Evolutionary conservation across 768 basidiomycete species (phyloP).

Genomic region (Clitopilus hobsonii): DNA sequence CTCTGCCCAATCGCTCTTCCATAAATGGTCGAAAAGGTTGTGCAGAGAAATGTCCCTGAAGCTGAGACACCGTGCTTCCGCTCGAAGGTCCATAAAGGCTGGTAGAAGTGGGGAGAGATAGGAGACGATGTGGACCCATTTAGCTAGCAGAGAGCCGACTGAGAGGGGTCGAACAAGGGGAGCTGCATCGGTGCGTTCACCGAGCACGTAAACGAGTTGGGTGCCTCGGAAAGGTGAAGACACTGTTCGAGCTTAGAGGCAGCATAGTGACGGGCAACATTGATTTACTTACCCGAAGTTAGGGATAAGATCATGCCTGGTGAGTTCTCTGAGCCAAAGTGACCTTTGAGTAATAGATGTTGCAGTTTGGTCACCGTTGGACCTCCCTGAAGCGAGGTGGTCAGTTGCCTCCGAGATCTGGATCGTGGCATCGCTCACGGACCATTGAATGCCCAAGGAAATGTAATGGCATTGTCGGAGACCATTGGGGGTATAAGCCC

Average conservation of each 20-base stretch:
- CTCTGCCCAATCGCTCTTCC: slow-evolving; percentile 46
- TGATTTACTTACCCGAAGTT: slow-evolving; percentile 27
- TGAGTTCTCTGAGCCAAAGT: slow-evolving; percentile 33
- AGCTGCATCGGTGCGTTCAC: slow-evolving; percentile 34
- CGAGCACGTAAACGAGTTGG: slow-evolving; percentile 40
- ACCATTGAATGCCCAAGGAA: slow-evolving; percentile 48
- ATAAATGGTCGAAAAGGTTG: slow-evolving; percentile 30
- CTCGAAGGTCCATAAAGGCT: slow-evolving; percentile 32
- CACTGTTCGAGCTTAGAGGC: slow-evolving; percentile 22
- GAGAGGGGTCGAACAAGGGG: slow-evolving; percentile 38
- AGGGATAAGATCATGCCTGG: slow-evolving; percentile 45
- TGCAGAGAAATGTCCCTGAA: slow-evolving; percentile 29
- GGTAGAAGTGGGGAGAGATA: slow-evolving; percentile 40
- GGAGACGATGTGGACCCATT: slow-evolving; percentile 34
- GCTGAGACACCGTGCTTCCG: slow-evolving; percentile 36
- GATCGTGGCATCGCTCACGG: no score
- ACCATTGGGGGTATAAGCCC: slow-evolving; percentile 47
- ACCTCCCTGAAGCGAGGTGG: slow-evolving; percentile 34
- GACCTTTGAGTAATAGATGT: slow-evolving; percentile 30
- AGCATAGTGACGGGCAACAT: neutral
- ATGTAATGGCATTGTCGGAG: slow-evolving; percentile 35
- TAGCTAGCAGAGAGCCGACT: slow-evolving; percentile 30
- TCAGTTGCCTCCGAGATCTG: no score
- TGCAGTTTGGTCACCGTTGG: slow-evolving; percentile 44
- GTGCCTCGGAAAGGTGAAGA: slow-evolving; percentile 46